phyloP scores from a whole-genome alignment of 1,139 yeast species.

The Suhomyces coccinellae region DNA sequence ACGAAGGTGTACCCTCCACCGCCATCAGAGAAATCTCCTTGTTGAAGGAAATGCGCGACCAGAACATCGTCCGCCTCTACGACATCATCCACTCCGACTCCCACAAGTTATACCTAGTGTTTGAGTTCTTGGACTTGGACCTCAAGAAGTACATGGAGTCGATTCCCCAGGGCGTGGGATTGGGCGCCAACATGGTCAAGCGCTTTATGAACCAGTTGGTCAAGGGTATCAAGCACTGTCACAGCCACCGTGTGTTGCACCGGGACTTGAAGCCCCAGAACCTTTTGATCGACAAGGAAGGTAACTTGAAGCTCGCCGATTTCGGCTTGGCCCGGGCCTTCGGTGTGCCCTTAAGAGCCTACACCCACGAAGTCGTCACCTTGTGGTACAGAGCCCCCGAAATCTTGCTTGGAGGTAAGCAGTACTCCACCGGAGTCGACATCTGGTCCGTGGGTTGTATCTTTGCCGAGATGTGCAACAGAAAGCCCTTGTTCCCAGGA shows the following conservation, averaged over 20 bases:
- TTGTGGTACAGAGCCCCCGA: conserved; percentile 99
- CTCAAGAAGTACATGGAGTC: conserved; percentile 96
- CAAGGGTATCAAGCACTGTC: conserved; percentile 93
- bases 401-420: conserved; percentile 91
- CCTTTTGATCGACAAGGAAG: conserved; percentile 89
- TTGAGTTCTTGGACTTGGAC: conserved; percentile 91
- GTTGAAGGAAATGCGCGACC: conserved; percentile 88
- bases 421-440: conserved; percentile 96
- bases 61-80: conserved; percentile 84
- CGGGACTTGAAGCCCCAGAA: conserved; percentile 97
- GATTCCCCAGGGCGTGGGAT: conserved; percentile 87
- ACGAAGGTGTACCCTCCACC: conserved; percentile 98
- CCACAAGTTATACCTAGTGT: conserved; percentile 88
- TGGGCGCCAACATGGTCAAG: conserved; percentile 88
- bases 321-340: conserved; percentile 97
- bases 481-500: conserved; percentile 95
- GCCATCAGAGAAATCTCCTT: conserved; percentile 96
- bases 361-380: conserved; percentile 97
- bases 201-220: conserved; percentile 90
- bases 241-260: conserved; percentile 90
- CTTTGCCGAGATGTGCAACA: conserved; percentile 96
- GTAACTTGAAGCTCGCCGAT: conserved; percentile 93
- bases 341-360: conserved; percentile 95
- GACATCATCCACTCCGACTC: conserved; percentile 98
- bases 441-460: conserved; percentile 99